Conservation (phyloP, 352 stramenopile genomes). For the Blastocystis sp. region DNA sequence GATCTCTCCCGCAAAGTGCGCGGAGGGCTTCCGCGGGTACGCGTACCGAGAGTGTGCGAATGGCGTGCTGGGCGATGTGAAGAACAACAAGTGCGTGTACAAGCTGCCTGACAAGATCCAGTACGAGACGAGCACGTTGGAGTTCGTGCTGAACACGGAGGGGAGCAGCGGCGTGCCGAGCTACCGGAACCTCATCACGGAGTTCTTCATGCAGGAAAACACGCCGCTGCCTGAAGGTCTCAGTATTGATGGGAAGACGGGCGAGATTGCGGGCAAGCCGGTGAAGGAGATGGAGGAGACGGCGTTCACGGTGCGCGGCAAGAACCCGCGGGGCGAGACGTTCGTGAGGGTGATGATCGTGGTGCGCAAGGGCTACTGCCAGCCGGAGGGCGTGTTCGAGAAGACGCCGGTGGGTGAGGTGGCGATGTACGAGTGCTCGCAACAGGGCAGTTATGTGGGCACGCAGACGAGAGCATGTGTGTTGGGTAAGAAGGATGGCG, state of each 20-base stretch:
- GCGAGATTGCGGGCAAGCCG: conserved; percentile 27
- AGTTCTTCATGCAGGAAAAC: neutral
- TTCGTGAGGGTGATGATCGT: neutral
- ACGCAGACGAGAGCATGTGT: conserved; percentile 1
- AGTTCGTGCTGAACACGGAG: conserved; percentile 9
- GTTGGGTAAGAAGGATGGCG: conserved; percentile 33
- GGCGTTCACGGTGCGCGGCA: neutral
- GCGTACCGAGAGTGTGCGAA: conserved; percentile 22
- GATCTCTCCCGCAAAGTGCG: conserved; percentile 33
- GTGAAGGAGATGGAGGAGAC: neutral
- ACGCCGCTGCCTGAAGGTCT: conserved; percentile 14
- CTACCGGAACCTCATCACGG: conserved; percentile 3
- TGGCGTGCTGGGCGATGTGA: conserved; percentile 16
- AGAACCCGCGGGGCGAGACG: neutral
- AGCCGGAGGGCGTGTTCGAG: neutral
- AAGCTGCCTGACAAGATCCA: neutral
- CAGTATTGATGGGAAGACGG: conserved; percentile 4
- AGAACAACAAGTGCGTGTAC: conserved; percentile 9
- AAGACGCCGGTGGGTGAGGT: neutral
- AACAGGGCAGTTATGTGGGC: conserved; percentile 15
- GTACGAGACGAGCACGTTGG: neutral
- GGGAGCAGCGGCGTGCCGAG: neutral
- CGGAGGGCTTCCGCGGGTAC: conserved; percentile 2
- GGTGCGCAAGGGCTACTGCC: conserved; percentile 3
- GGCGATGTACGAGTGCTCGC: neutral